Conservation (phyloP, 208 protist species). For the Leishmania lainsoni region DNA sequence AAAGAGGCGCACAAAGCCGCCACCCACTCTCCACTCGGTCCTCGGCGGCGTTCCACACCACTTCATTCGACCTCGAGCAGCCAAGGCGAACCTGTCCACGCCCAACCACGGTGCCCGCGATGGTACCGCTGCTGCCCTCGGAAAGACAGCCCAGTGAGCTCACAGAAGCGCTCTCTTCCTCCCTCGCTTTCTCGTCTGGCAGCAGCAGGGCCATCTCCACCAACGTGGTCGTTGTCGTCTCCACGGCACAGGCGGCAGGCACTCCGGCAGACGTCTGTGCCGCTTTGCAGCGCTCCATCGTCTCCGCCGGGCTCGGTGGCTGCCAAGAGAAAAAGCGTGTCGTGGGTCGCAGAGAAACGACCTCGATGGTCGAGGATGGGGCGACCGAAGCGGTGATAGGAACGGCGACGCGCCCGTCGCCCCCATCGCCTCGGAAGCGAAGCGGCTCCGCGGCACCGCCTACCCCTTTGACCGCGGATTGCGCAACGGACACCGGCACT, state of each 20-base stretch:
- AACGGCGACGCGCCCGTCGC: background rate
- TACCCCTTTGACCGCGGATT: background rate
- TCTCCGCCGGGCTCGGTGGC: background rate
- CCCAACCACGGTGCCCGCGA: constrained; percentile 14
- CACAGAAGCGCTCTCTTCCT: background rate
- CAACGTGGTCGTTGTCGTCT: background rate
- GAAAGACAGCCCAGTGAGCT: background rate
- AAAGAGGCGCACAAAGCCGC: constrained; percentile 19
- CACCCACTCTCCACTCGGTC: constrained; percentile 20
- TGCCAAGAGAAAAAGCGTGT: constrained; percentile 26
- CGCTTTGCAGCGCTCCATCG: background rate
- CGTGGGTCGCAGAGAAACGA: constrained; percentile 11
- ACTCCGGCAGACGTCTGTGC: background rate
- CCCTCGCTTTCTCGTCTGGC: background rate
- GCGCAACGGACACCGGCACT: constrained; percentile 2
- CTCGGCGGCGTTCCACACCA: constrained; percentile 18
- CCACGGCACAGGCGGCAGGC: background rate
- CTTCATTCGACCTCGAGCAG: background rate
- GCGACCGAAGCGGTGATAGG: background rate
- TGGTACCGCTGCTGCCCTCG: no score
- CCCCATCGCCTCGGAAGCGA: background rate
- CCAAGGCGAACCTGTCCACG: background rate
- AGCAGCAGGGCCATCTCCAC: constrained; percentile 18
- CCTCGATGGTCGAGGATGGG: background rate
- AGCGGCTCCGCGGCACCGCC: background rate